Evolutionary conservation across 2,329 filamentous ascomycete genomes (phyloP).

Genomic region (Apiospora sp.): DNA sequence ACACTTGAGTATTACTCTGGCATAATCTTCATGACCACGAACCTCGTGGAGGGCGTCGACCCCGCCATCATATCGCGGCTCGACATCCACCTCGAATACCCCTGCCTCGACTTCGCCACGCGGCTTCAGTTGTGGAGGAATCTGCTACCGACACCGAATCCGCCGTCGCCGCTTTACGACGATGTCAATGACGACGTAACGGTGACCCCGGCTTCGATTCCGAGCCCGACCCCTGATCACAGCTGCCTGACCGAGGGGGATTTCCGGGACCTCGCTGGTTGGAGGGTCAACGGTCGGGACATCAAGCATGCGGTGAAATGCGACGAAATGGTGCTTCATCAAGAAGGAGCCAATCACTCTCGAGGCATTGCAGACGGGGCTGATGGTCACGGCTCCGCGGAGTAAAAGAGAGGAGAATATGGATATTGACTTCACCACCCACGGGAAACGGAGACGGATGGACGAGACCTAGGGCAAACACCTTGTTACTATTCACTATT

Average conservation of each 20-base stretch:
- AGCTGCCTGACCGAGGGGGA: background rate
- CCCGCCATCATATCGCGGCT: background rate
- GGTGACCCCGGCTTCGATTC: background rate
- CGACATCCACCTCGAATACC: background rate
- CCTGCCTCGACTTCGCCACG: background rate
- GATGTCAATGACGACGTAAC: background rate
- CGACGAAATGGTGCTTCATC: background rate
- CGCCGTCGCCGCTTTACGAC: no score
- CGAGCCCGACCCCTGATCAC: background rate
- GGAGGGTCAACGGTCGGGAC: background rate
- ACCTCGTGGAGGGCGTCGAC: background rate
- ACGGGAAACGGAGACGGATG: background rate
- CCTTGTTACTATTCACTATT: no score
- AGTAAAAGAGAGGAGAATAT: background rate
- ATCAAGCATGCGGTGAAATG: background rate
- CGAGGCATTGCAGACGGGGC: background rate
- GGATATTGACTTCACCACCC: background rate
- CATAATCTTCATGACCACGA: background rate
- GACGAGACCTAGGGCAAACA: background rate
- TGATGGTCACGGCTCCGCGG: background rate
- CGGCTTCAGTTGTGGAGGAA: background rate
- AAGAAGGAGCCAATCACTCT: background rate
- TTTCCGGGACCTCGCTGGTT: background rate
- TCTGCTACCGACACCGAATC: background rate
- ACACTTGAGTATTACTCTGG: background rate